phyloP scores from a whole-genome alignment of 306 rosid genomes.

The Lotus japonicus region DNA sequence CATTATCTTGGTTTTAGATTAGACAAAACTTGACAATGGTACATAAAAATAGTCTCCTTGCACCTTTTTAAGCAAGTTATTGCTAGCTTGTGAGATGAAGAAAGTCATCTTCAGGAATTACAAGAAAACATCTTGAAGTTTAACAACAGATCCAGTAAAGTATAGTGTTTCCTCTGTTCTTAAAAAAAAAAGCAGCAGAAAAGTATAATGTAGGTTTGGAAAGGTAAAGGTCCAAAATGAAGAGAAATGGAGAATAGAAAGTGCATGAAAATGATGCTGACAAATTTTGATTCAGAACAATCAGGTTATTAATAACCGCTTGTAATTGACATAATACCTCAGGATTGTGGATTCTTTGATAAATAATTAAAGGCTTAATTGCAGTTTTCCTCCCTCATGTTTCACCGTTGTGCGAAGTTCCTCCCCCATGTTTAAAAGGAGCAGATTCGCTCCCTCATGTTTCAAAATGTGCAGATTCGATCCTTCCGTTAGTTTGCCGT shows the following conservation, averaged over 20 bases:
- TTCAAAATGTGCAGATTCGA: too few relatives aligned
- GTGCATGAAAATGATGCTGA: background rate
- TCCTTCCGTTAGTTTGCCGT: too few relatives aligned
- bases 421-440: too few relatives aligned
- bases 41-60: background rate
- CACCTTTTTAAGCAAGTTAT: background rate
- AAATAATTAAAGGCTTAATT: too few relatives aligned
- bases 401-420: too few relatives aligned
- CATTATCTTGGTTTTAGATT: background rate
- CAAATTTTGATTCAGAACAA: background rate
- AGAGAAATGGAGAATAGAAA: constrained; percentile 19
- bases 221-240: background rate
- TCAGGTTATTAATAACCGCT: background rate
- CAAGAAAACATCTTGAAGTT: background rate
- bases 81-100: background rate
- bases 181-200: background rate
- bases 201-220: constrained; percentile 6
- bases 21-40: background rate
- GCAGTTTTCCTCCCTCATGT: too few relatives aligned
- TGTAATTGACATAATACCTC: background rate
- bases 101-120: background rate
- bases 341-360: constrained; percentile 10
- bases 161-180: background rate
- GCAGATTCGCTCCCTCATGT: too few relatives aligned
- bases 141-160: background rate